phyloP scores from a whole-genome alignment of 345 rosid genomes.

The Eucalyptus pauciflora region DNA sequence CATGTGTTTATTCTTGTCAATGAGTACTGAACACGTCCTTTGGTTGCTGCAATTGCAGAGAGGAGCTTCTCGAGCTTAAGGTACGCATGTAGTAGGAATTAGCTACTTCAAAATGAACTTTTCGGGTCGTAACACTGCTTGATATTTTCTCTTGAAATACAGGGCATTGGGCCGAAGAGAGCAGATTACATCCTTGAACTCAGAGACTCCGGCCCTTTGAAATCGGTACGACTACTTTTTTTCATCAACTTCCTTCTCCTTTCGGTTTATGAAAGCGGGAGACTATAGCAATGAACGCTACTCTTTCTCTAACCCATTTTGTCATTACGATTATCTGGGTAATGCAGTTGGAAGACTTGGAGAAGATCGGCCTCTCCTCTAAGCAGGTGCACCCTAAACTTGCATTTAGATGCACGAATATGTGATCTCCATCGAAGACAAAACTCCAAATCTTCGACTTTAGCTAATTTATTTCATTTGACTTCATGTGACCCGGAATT shows the following conservation, averaged over 20 bases:
- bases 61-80: slow-evolving; percentile 69
- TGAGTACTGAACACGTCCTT: background rate
- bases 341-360: slow-evolving; percentile 60
- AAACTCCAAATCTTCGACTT: background rate
- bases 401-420: background rate
- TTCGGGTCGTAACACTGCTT: background rate
- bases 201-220: slow-evolving; percentile 54
- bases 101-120: background rate
- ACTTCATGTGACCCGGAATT: background rate
- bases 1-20: background rate
- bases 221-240: slow-evolving; percentile 28
- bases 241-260: background rate
- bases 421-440: background rate
- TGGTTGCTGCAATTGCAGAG: slow-evolving; percentile 28
- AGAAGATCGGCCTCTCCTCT: slow-evolving; percentile 84
- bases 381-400: slow-evolving; percentile 28
- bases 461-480: background rate
- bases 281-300: background rate
- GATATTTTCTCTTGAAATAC: background rate
- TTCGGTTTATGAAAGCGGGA: background rate
- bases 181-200: slow-evolving; percentile 67
- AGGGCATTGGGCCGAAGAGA: slow-evolving; percentile 82
- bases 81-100: slow-evolving; percentile 5
- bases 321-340: background rate
- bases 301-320: background rate